Percentiles rank a stretch among this genome's conserved stretches.
These are phyloP conservation scores for Botrytis hyacinthi DNA, from an alignment of 2,329 filamentous ascomycete species.

Conservation along the genomic window DNA sequence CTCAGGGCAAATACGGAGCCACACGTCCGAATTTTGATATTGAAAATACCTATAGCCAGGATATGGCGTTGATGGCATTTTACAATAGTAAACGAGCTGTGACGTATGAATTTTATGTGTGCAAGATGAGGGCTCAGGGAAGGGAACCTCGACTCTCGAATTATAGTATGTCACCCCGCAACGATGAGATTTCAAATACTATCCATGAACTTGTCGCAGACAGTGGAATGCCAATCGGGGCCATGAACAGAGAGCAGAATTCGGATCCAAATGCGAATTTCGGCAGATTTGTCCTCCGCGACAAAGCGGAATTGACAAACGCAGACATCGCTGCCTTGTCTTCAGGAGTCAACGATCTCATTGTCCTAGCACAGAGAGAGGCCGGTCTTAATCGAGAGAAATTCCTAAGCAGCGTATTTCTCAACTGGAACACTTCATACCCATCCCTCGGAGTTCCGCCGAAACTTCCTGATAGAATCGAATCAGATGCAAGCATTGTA, in stretches of 20 bases:
- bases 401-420: not conserved
- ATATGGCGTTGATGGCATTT: not conserved
- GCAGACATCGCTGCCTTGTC: not conserved
- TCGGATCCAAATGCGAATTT: not conserved
- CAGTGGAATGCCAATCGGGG: too few relatives aligned
- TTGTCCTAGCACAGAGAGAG: not conserved
- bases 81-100: not conserved
- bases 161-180: not conserved
- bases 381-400: not conserved
- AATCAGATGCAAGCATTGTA: not conserved
- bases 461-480: not conserved
- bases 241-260: not conserved
- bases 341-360: not conserved
- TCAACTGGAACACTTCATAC: not conserved
- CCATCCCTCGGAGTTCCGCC: not conserved
- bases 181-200: not conserved
- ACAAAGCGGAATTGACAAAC: not conserved
- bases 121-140: not conserved
- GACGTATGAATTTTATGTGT: not conserved
- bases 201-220: not conserved
- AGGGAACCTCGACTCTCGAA: not conserved
- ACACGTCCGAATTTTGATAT: not conserved
- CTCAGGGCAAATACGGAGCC: not conserved
- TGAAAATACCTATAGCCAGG: not conserved
- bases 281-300: not conserved